These are phyloP conservation scores for Fraxinus nigra DNA, from an alignment of 305 asterid species.

Conservation along the genomic window DNA sequence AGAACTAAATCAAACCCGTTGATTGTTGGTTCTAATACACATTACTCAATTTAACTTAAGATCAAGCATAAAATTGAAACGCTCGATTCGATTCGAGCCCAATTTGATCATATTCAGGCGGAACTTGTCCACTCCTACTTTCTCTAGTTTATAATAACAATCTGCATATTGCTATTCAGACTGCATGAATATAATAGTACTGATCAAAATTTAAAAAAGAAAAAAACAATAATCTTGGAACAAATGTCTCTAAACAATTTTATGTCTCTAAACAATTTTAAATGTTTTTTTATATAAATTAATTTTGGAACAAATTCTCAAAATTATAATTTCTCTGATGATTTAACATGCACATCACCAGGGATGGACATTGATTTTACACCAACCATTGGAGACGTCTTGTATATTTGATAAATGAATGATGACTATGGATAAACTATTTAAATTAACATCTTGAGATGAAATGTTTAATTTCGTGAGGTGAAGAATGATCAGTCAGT, in stretches of 20 bases:
- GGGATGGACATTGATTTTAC: constrained; percentile 58
- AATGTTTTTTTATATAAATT: too few relatives aligned
- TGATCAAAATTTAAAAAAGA: background rate
- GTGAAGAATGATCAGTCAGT: background rate
- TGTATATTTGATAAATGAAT: constrained; percentile 42
- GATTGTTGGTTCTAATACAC: background rate
- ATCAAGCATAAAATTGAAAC: background rate
- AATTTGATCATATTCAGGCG: background rate
- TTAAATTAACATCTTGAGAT: constrained; percentile 11
- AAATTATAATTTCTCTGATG: background rate
- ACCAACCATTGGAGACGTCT: constrained; percentile 63
- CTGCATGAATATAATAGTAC: background rate
- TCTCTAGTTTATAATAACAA: background rate
- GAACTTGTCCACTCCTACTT: background rate
- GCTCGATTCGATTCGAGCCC: background rate
- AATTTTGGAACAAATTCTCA: background rate
- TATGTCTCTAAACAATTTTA: too few relatives aligned
- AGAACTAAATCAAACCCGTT: background rate
- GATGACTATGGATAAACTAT: constrained; percentile 58
- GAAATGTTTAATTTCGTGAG: background rate
- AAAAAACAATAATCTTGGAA: too few relatives aligned
- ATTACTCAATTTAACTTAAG: background rate
- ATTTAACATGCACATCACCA: constrained; percentile 24
- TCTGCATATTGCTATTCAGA: background rate
- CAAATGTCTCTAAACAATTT: too few relatives aligned